Conservation (phyloP, 129 eudicot genomes). For the Artemisia tridentata region DNA sequence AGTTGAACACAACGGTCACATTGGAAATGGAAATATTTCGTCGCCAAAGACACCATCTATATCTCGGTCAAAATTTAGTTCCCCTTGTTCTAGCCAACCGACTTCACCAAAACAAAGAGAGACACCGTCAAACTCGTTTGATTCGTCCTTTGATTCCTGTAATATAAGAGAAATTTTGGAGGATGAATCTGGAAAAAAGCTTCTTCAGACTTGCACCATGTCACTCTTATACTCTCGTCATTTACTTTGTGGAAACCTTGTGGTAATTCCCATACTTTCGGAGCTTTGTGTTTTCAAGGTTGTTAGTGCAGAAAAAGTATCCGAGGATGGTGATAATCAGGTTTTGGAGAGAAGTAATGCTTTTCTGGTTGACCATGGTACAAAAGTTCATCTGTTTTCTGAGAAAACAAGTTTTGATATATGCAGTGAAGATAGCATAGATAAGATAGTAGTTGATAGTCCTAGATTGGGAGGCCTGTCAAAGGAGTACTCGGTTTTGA, state of each 20-base stretch:
- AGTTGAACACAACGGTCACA: slow-evolving; percentile 13
- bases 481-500: slow-evolving; percentile 63
- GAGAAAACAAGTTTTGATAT: slow-evolving; percentile 30
- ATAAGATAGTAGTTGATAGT: slow-evolving; percentile 28
- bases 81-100: slow-evolving; percentile 45
- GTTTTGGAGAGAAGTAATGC: slow-evolving; percentile 33
- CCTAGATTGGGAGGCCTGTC: slow-evolving; percentile 70
- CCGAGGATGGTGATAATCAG: slow-evolving; percentile 24
- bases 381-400: slow-evolving; percentile 55
- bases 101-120: slow-evolving; percentile 39
- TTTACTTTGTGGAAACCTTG: slow-evolving; percentile 65
- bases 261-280: slow-evolving; percentile 65
- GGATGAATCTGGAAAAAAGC: slow-evolving; percentile 61
- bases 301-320: slow-evolving; percentile 41
- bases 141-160: slow-evolving; percentile 28
- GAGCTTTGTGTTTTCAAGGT: slow-evolving; percentile 64
- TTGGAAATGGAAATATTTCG: slow-evolving; percentile 36
- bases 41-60: slow-evolving; percentile 75
- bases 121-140: slow-evolving; percentile 25
- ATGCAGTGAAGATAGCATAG: slow-evolving; percentile 29
- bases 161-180: slow-evolving; percentile 50
- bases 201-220: slow-evolving; percentile 60
- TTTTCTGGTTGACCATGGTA: slow-evolving; percentile 46
- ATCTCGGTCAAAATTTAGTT: slow-evolving; percentile 44
- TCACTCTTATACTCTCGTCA: slow-evolving; percentile 60